Conservation (phyloP, 192 early-diverging fungal species). For the Podila epicladia region DNA sequence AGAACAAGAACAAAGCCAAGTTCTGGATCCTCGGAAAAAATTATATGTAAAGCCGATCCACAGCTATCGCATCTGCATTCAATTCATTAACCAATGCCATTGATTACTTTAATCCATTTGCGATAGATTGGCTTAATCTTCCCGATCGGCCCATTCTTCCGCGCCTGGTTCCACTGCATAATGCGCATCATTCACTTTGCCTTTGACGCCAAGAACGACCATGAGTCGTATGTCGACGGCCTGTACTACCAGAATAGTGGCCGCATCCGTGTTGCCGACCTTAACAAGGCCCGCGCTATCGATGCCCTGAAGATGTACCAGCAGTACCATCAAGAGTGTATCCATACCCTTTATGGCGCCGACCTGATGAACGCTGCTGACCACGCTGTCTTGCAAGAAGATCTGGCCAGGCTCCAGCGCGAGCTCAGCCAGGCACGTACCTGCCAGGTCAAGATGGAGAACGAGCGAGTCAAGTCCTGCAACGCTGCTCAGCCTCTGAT, state of each 20-base stretch:
- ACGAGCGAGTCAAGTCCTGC: no score
- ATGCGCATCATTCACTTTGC: slow-evolving; percentile 5
- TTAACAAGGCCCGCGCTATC: background rate
- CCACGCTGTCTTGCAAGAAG: no score
- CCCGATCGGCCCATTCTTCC: slow-evolving; percentile 14
- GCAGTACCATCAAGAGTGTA: background rate
- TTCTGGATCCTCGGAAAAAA: background rate
- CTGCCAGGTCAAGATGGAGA: no score
- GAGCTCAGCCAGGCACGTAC: no score
- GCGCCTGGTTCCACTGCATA: slow-evolving; percentile 12
- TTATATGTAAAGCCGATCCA: no score
- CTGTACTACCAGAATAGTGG: background rate
- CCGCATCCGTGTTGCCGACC: background rate
- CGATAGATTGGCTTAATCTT: slow-evolving; percentile 13
- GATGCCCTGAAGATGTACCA: background rate
- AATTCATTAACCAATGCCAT: no score
- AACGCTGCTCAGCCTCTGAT: no score
- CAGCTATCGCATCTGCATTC: no score
- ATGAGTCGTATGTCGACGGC: background rate
- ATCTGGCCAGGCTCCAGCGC: no score
- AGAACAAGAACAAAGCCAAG: background rate
- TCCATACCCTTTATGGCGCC: background rate
- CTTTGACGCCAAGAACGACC: background rate
- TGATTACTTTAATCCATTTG: background rate
- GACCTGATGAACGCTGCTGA: no score